Conservation (phyloP, 2,329 filamentous ascomycete genomes). For the Penicillium sp. region DNA sequence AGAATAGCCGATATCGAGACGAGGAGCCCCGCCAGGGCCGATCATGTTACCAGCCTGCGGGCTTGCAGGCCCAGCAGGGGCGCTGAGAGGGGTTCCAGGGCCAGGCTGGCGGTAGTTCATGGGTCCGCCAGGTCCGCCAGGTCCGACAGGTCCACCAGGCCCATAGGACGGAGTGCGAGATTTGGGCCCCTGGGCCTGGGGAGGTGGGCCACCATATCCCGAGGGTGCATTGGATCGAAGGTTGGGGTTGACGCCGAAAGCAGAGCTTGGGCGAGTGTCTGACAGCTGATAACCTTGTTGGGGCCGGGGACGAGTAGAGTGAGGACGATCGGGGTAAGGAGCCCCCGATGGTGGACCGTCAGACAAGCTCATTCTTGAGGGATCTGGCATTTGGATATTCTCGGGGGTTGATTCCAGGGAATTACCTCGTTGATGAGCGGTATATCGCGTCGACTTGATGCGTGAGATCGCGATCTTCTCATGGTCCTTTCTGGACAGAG, state of each 20-base stretch:
- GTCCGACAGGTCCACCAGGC: conserved; percentile 21
- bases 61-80: conserved; percentile 28
- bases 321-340: conserved; percentile 43
- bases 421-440: conserved; percentile 54
- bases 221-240: conserved; percentile 41
- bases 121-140: conserved; percentile 22
- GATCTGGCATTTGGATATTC: conserved; percentile 50
- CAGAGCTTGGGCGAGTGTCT: conserved; percentile 45
- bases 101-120: conserved; percentile 37
- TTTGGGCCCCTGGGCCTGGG: conserved; percentile 10
- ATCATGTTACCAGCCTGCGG: conserved; percentile 27
- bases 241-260: conserved; percentile 50
- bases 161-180: conserved; percentile 34
- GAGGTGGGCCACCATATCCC: conserved; percentile 28
- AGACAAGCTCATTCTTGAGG: conserved; percentile 43
- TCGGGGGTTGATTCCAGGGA: conserved; percentile 44
- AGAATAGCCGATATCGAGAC: conserved; percentile 49
- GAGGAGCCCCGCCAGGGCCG: conserved; percentile 33
- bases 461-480: conserved; percentile 84
- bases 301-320: conserved; percentile 35
- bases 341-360: conserved; percentile 38
- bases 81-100: conserved; percentile 32
- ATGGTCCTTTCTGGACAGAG: conserved; percentile 85
- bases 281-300: conserved; percentile 35
- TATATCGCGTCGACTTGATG: conserved; percentile 74